phyloP scores from a whole-genome alignment of 164 flowering plant genomes.

The Liriodendron chinense region DNA sequence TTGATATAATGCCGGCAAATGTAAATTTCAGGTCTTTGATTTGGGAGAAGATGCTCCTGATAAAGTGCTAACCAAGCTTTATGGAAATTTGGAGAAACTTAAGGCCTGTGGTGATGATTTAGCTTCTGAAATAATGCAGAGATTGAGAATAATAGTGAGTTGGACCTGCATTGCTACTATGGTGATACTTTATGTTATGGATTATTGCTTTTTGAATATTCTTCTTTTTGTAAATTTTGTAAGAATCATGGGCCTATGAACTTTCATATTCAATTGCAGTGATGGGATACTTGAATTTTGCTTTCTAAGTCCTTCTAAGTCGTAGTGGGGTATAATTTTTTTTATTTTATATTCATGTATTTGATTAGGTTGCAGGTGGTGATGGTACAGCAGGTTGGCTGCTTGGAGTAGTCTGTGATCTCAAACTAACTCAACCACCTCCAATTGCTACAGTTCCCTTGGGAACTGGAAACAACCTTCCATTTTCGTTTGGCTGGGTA shows the following conservation, averaged over 20 bases:
- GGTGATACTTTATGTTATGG: neutral
- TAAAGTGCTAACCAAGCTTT: constrained; percentile 51
- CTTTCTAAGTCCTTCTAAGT: neutral
- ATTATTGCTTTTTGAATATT: neutral
- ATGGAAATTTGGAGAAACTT: constrained; percentile 51
- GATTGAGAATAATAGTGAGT: constrained; percentile 74
- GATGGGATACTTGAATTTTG: neutral
- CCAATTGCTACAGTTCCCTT: constrained; percentile 90
- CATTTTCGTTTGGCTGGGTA: constrained; percentile 95
- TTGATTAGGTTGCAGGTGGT: constrained; percentile 92
- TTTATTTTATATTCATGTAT: neutral
- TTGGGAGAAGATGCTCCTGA: constrained; percentile 70
- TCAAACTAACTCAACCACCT: constrained; percentile 71
- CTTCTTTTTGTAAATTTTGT: neutral
- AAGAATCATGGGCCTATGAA: neutral
- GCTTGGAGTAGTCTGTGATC: constrained; percentile 87
- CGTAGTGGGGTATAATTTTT: neutral
- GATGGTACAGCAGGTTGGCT: constrained; percentile 99
- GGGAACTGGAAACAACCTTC: constrained; percentile 94
- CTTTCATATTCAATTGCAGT: neutral
- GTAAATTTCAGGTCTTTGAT: constrained; percentile 63
- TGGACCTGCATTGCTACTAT: neutral
- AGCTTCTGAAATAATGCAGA: constrained; percentile 48
- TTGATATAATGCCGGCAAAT: neutral
- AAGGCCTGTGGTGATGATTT: constrained; percentile 37